Conservation (phyloP, 2,329 filamentous ascomycete genomes). For the Xylaria arbuscula region DNA sequence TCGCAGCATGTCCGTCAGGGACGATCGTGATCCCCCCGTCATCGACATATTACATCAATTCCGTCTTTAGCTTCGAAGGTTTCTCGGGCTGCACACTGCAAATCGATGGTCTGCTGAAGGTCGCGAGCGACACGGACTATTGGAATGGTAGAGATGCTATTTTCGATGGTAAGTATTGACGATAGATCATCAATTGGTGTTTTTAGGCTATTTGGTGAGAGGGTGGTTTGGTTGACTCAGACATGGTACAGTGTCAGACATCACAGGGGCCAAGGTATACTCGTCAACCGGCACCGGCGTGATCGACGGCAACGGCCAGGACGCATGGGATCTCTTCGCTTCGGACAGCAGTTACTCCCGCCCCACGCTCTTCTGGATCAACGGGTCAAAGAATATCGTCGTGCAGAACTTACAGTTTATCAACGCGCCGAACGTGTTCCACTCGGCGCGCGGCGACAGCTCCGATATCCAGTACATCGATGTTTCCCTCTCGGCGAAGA, state of each 20-base stretch:
- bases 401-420: slow-evolving; percentile 30
- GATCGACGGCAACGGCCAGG: slow-evolving; percentile 35
- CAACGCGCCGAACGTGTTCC: slow-evolving; percentile 35
- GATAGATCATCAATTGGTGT: no score
- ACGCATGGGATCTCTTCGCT: slow-evolving; percentile 34
- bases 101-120: slow-evolving; percentile 28
- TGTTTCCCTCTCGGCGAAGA: slow-evolving; percentile 24
- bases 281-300: slow-evolving; percentile 31
- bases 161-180: slow-evolving; percentile 21
- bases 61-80: slow-evolving; percentile 32
- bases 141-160: slow-evolving; percentile 31
- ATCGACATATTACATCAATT: slow-evolving; percentile 33
- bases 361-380: slow-evolving; percentile 33
- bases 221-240: not conserved
- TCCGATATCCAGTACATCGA: slow-evolving; percentile 32
- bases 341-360: slow-evolving; percentile 24
- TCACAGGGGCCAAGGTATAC: slow-evolving; percentile 32
- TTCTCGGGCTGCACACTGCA: slow-evolving; percentile 32
- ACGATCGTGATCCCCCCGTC: slow-evolving; percentile 33
- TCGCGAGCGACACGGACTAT: slow-evolving; percentile 33
- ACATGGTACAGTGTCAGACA: slow-evolving; percentile 22
- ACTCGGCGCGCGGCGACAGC: slow-evolving; percentile 29
- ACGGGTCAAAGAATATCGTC: slow-evolving; percentile 14
- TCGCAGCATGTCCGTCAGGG: slow-evolving; percentile 31
- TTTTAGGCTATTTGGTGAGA: not conserved